A percentile compares a stretch with the other conserved stretches of the same genome.
phyloP scores from a whole-genome alignment of 805 yeast genomes.

The Debaryomyces castellii region DNA sequence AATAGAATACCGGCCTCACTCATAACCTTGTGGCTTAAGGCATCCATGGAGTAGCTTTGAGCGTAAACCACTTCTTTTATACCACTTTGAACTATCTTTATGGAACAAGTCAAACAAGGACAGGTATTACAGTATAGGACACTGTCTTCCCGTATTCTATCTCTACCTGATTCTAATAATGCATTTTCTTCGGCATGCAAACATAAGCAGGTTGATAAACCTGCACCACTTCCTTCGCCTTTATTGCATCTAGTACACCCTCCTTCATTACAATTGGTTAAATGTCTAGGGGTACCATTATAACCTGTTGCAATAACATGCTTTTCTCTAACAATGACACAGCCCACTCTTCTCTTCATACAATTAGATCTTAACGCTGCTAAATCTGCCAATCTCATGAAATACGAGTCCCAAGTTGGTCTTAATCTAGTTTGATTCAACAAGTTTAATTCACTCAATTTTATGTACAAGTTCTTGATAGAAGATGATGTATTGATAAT shows the following conservation, averaged over 20 bases:
- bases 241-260: constrained; percentile 90
- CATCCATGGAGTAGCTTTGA: constrained; percentile 91
- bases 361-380: constrained; percentile 94
- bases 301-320: constrained; percentile 95
- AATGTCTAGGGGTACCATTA: constrained; percentile 93
- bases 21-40: constrained; percentile 66
- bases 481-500: constrained; percentile 40
- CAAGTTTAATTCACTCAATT: constrained; percentile 39
- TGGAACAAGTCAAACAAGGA: constrained; percentile 94
- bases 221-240: constrained; percentile 61
- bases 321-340: constrained; percentile 84
- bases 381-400: constrained; percentile 88
- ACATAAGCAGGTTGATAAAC: constrained; percentile 82
- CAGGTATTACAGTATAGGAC: constrained; percentile 92
- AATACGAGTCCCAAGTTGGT: constrained; percentile 96
- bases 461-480: constrained; percentile 32
- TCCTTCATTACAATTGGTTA: constrained; percentile 89
- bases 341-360: constrained; percentile 96
- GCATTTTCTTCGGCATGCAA: constrained; percentile 98
- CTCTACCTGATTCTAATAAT: constrained; percentile 88
- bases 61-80: constrained; percentile 90
- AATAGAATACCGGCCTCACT: constrained; percentile 70
- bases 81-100: constrained; percentile 92
- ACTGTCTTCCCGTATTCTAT: constrained; percentile 56
- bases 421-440: constrained; percentile 54